Base-by-base conservation (phyloP, 176 grass and related monocot species). In the Triticum timopheevii region DNA sequence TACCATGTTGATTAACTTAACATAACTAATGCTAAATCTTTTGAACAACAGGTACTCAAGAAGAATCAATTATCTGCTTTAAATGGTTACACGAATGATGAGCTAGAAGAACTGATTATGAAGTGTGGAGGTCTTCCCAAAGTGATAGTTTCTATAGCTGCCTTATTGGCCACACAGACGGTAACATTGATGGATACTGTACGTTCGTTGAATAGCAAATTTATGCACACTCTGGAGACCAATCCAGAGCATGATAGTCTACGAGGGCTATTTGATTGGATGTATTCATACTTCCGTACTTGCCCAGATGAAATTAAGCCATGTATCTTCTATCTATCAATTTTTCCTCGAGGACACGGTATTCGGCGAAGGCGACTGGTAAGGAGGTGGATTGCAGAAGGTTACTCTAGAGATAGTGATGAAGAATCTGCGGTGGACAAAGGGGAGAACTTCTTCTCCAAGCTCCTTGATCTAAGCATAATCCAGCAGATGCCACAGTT, bases 321-420 rank as follows among this genome's bases (percentile, higher is more conserved):
- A 13, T 89, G 77, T 24, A 77, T 92, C 42, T 85, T 92, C 10
- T 88, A 92, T 3, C 20, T 92, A 24, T 69, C 54, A 25, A 56
- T 88, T 7, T 91, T 84, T 75, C 85, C 65, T 49, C 27, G 28
- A 20, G 49, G 20, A 0, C 45, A 63, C 0, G 11, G 24, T 8
- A 65, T 89, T 35, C 30, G 74, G 2, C 10, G 78, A 25, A 77
- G 56, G 34, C 61, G 82, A 35, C 40, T 89, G 19, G 22, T 78
- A 1, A 79, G 69, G 86, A 82, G 90, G 9, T 92, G 90, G 90
- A 82, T 92, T 6, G 82, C 77, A 1, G 90, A 89, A 25, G 90
- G 90, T 0, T 84, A 70, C 12, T 24, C 38, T 0, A 56, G 15
- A 0, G 49, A 36, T 0, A 62, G 17, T 0, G 69, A n/a, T 3